A percentile compares a stretch with the other conserved stretches of the same genome.
phyloP scores from a whole-genome alignment of 768 basidiomycete species.

The Pisolithus microcarpus region DNA sequence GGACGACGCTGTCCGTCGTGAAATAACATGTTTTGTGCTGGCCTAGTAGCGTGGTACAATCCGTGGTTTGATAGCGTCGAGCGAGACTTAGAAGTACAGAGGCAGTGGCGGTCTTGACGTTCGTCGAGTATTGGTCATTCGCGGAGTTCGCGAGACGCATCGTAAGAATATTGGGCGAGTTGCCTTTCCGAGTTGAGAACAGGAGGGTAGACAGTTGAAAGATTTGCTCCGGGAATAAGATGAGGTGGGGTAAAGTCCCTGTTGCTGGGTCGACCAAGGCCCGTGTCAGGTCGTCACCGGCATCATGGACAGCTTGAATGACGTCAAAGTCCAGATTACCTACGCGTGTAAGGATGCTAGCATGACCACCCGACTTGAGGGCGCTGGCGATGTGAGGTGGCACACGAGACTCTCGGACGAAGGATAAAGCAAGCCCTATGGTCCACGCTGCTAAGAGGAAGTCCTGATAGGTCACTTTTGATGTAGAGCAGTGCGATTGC shows the following conservation, averaged over 20 bases:
- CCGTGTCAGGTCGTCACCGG: slow-evolving; percentile 27
- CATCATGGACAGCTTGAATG: slow-evolving; percentile 27
- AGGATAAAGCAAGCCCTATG: slow-evolving; percentile 27
- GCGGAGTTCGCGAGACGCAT: slow-evolving; percentile 19
- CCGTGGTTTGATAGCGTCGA: slow-evolving; percentile 34
- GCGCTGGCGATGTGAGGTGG: slow-evolving; percentile 15
- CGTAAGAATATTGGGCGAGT: slow-evolving; percentile 28
- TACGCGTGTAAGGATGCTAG: slow-evolving; percentile 19
- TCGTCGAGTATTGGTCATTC: slow-evolving; percentile 17
- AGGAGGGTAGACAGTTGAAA: slow-evolving; percentile 28
- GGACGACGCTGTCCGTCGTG: slow-evolving; percentile 31
- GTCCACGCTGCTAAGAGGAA: slow-evolving; percentile 34
- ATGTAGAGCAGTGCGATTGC: slow-evolving; percentile 9
- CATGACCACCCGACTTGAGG: slow-evolving; percentile 14
- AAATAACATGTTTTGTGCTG: slow-evolving; percentile 23
- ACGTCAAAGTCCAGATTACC: slow-evolving; percentile 31
- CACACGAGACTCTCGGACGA: slow-evolving; percentile 15
- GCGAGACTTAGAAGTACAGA: slow-evolving; percentile 40
- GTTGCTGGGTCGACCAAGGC: slow-evolving; percentile 29
- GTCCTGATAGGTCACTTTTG: slow-evolving; percentile 30
- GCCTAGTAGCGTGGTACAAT: slow-evolving; percentile 18
- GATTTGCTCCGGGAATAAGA: slow-evolving; percentile 37
- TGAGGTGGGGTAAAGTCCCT: slow-evolving; percentile 34
- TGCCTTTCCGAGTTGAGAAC: slow-evolving; percentile 29
- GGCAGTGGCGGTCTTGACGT: slow-evolving; percentile 29